Conservation (phyloP, 2,329 filamentous ascomycete species). For the Fusarium sp. region DNA sequence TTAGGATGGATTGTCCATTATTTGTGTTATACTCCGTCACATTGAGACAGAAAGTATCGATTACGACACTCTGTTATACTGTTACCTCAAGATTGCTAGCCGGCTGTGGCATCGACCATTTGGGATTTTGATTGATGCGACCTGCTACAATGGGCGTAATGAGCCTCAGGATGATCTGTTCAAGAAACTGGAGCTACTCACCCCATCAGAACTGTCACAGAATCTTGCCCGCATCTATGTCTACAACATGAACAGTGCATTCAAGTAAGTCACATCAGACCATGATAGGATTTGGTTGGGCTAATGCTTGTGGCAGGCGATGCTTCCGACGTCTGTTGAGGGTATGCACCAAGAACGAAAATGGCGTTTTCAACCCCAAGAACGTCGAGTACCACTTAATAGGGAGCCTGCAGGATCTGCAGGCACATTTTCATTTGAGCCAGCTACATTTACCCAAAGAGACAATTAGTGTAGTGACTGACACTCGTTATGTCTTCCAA, state of each 20-base stretch:
- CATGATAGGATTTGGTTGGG: too few relatives aligned
- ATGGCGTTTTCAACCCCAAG: conserved; percentile 69
- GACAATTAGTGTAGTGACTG: conserved; percentile 75
- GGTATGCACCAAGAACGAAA: conserved; percentile 70
- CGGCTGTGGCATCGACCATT: conserved; percentile 77
- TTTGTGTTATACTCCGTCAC: conserved; percentile 75
- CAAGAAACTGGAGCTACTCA: conserved; percentile 71
- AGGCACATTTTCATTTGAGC: conserved; percentile 73
- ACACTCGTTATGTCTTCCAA: conserved; percentile 74
- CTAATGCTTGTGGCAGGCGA: conserved; percentile 55
- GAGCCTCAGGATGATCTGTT: conserved; percentile 75
- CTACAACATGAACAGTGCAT: conserved; percentile 80
- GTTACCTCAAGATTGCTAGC: conserved; percentile 77
- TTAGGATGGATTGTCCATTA: conserved; percentile 74
- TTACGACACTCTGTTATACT: conserved; percentile 74
- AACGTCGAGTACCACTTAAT: conserved; percentile 75
- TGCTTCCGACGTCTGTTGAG: conserved; percentile 73
- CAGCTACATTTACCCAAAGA: conserved; percentile 76
- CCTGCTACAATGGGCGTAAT: conserved; percentile 75
- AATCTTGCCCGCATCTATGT: conserved; percentile 73
- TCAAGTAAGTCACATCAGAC: conserved; percentile 58
- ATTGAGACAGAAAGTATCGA: conserved; percentile 75
- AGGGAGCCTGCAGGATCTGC: conserved; percentile 73
- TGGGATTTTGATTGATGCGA: conserved; percentile 75
- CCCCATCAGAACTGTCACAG: conserved; percentile 69